phyloP scores from a whole-genome alignment of 1,284 basidiomycete species.

The Exsudoporus floridanus region DNA sequence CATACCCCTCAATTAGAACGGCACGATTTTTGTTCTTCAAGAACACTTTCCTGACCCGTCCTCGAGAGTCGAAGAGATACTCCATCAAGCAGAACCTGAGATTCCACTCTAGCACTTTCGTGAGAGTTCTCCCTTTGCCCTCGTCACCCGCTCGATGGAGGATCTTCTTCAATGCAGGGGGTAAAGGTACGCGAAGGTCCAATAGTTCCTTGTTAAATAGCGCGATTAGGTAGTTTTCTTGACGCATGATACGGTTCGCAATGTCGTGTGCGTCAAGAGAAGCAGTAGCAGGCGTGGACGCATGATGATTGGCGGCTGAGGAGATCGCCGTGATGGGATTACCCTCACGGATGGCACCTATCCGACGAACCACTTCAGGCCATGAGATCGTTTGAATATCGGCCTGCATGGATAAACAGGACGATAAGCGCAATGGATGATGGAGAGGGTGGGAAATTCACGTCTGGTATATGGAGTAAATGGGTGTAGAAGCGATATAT shows the following conservation, averaged over 20 bases:
- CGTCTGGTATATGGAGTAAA: conserved; percentile 75
- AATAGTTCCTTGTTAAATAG: conserved; percentile 96
- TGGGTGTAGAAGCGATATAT: conserved; percentile 93
- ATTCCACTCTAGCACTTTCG: conserved; percentile 94
- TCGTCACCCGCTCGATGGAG: conserved; percentile 47
- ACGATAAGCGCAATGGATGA: conserved; percentile 11
- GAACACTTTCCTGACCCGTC: conserved; percentile 88
- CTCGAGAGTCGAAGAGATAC: conserved; percentile 86
- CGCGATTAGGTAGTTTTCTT: conserved; percentile 98
- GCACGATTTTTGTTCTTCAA: conserved; percentile 79
- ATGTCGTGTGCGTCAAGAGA: conserved; percentile 93
- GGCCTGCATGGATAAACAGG: conserved; percentile 49
- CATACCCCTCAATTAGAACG: conserved; percentile 82
- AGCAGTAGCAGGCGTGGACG: conserved; percentile 60
- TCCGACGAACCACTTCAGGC: conserved; percentile 90
- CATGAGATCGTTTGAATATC: conserved; percentile 98
- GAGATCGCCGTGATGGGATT: conserved; percentile 88
- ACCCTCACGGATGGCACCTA: conserved; percentile 85
- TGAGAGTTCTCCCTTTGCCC: conserved; percentile 74
- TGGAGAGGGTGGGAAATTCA: conserved; percentile 43
- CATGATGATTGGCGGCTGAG: conserved; percentile 49
- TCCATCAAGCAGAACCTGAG: conserved; percentile 92
- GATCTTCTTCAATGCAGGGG: conserved; percentile 51
- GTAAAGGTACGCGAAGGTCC: conserved; percentile 83
- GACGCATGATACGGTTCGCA: conserved; percentile 93